These are phyloP conservation scores for Volutella citrinella DNA, from an alignment of 2,329 filamentous ascomycete genomes.

Conservation along the genomic window DNA sequence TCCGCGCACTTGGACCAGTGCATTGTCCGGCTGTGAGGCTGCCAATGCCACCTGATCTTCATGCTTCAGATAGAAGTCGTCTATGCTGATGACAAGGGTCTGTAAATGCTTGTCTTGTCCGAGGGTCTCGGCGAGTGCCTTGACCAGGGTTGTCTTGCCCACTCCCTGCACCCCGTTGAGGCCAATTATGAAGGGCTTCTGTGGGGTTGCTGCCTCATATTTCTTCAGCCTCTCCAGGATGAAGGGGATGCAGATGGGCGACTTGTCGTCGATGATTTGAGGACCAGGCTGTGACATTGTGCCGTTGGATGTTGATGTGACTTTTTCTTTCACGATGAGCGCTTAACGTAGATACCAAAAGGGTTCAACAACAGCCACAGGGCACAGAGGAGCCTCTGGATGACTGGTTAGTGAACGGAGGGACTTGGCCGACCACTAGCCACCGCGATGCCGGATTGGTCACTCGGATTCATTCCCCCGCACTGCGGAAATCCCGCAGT, in stretches of 20 bases:
- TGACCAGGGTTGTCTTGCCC: slow-evolving; percentile 86
- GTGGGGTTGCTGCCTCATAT: slow-evolving; percentile 39
- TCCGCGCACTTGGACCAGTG: slow-evolving; percentile 77
- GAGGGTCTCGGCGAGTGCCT: slow-evolving; percentile 62
- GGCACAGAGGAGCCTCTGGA: too few species aligned
- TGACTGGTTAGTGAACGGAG: too few species aligned
- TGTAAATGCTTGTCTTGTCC: slow-evolving; percentile 53
- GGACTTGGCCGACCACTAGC: too few species aligned
- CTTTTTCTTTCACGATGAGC: too few species aligned
- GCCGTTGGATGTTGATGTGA: too few species aligned
- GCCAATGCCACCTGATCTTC: slow-evolving; percentile 65
- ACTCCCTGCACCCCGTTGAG: slow-evolving; percentile 90
- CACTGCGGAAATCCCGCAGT: too few species aligned
- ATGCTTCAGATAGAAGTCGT: slow-evolving; percentile 84
- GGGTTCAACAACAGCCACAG: too few species aligned
- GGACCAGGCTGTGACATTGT: too few species aligned
- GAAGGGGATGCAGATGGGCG: slow-evolving; percentile 73
- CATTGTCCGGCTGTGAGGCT: slow-evolving; percentile 63
- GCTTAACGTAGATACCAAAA: too few species aligned
- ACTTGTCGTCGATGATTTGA: slow-evolving; percentile 79
- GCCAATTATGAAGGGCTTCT: slow-evolving; percentile 73
- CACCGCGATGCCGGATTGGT: too few species aligned
- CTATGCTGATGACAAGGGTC: slow-evolving; percentile 75
- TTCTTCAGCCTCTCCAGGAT: slow-evolving; percentile 59
- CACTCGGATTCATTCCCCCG: too few species aligned